A percentile compares a stretch with the other conserved stretches of the same genome.
phyloP scores from a whole-genome alignment of 352 stramenopile genomes.

The Pythium sukuiense region DNA sequence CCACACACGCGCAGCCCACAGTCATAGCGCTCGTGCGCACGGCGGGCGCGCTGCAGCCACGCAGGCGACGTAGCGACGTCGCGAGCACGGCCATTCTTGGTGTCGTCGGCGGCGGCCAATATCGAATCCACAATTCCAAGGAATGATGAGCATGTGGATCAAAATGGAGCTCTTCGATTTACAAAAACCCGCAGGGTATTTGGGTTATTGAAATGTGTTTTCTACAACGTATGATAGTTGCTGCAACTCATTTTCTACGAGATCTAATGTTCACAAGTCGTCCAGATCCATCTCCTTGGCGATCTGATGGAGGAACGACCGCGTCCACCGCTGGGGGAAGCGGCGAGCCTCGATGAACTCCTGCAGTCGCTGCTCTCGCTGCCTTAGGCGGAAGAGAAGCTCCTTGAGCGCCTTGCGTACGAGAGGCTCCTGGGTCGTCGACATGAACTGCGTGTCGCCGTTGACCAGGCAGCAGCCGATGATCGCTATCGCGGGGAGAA shows the following conservation, averaged over 20 bases:
- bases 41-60: slow-evolving; percentile 6
- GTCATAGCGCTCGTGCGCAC: slow-evolving; percentile 4
- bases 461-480: slow-evolving; percentile 21
- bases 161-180: not conserved
- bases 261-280: slow-evolving; percentile 2
- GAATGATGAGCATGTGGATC: slow-evolving; percentile 10
- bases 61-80: slow-evolving; percentile 1
- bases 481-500: slow-evolving; percentile 3
- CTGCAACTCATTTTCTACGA: not conserved
- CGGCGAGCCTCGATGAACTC: slow-evolving; percentile 14
- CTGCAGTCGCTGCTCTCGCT: slow-evolving; percentile 9
- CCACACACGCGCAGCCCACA: slow-evolving; percentile 8
- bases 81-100: slow-evolving; percentile 7
- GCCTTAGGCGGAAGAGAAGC: slow-evolving; percentile 7
- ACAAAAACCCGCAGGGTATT: not conserved
- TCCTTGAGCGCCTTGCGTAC: not conserved
- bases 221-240: not conserved
- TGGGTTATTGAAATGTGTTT: not conserved
- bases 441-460: slow-evolving; percentile 21
- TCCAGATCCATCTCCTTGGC: slow-evolving; percentile 16
- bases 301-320: slow-evolving; percentile 18
- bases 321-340: slow-evolving; percentile 14
- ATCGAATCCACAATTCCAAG: not conserved
- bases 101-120: not conserved
- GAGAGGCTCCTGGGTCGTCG: slow-evolving; percentile 8